A percentile compares a stretch with the other conserved stretches of the same genome.
These are phyloP conservation scores for Volvox carteri DNA, from an alignment of 163 green algal genomes.

Conservation along the genomic window DNA sequence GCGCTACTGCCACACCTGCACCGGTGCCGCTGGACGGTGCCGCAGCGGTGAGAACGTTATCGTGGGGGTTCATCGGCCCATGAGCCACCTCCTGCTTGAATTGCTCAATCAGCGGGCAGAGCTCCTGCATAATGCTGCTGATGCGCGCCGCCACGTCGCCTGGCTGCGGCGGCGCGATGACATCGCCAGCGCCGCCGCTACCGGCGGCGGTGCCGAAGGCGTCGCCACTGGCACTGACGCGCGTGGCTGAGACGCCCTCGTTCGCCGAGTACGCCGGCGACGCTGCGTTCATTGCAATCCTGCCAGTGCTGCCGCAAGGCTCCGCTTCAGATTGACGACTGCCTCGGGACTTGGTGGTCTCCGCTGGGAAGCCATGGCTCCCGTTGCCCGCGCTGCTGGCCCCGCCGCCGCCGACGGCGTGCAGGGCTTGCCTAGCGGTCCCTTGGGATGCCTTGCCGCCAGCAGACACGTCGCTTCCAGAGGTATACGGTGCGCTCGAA, in stretches of 20 bases:
- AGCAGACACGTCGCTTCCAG: neutral
- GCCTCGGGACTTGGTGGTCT: neutral
- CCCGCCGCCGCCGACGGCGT: neutral
- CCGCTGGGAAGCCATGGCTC: neutral
- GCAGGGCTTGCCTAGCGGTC: neutral
- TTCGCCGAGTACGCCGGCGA: neutral
- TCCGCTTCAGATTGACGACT: neutral
- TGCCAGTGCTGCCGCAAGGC: neutral
- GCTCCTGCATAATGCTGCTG: slow-evolving; percentile 45
- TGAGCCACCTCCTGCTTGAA: slow-evolving; percentile 20
- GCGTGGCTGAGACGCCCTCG: slow-evolving; percentile 10
- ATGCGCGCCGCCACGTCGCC: slow-evolving; percentile 34
- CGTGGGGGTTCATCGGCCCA: neutral
- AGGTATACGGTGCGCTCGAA: neutral
- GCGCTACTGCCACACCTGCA: neutral
- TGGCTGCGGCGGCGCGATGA: neutral
- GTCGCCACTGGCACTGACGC: neutral
- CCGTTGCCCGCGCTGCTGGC: no score
- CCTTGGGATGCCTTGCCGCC: neutral
- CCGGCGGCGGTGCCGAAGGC: neutral
- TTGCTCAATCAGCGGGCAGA: slow-evolving; percentile 32
- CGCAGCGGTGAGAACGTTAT: neutral
- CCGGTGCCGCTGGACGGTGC: neutral
- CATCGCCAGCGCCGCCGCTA: neutral
- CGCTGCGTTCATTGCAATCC: neutral